These are phyloP conservation scores for Candida palmyrensis DNA, from an alignment of 805 yeast genomes.

Conservation along the genomic window DNA sequence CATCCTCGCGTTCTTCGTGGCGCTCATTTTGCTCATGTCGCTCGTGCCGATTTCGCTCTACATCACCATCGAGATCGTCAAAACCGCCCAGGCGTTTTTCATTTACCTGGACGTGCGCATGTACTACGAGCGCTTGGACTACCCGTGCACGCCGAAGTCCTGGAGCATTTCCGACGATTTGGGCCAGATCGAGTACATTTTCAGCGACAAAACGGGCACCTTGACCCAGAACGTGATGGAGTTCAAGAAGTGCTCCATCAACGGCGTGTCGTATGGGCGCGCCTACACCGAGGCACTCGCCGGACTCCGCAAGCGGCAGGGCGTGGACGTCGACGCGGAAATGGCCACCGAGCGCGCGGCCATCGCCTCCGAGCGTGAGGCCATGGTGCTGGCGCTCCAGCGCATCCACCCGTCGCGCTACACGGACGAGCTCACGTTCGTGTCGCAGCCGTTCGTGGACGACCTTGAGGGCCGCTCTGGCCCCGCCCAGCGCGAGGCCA, in stretches of 20 bases:
- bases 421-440: conserved; percentile 63
- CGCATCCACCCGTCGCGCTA: conserved; percentile 16
- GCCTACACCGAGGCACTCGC: conserved; percentile 83
- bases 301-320: conserved; percentile 74
- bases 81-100: conserved; percentile 77
- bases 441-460: conserved; percentile 60
- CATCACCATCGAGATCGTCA: conserved; percentile 76
- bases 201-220: conserved; percentile 83
- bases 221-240: conserved; percentile 84
- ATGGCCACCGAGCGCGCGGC: conserved; percentile 44
- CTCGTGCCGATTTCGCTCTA: conserved; percentile 80
- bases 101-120: conserved; percentile 70
- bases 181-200: conserved; percentile 81
- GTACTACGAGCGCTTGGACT: conserved; percentile 66
- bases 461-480: conserved; percentile 57
- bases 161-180: conserved; percentile 85
- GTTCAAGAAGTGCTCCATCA: conserved; percentile 73
- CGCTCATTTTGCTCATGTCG: conserved; percentile 70
- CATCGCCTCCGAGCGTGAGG: conserved; percentile 52
- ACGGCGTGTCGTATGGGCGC: conserved; percentile 66
- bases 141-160: conserved; percentile 78
- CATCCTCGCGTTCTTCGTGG: conserved; percentile 67
- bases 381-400: conserved; percentile 45
- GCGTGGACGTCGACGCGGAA: conserved; percentile 67
- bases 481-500: conserved; percentile 47